A percentile compares a stretch with the other conserved stretches of the same genome.
These are phyloP conservation scores for Solanum rostratum DNA, from an alignment of 257 asterid species.

Conservation along the genomic window DNA sequence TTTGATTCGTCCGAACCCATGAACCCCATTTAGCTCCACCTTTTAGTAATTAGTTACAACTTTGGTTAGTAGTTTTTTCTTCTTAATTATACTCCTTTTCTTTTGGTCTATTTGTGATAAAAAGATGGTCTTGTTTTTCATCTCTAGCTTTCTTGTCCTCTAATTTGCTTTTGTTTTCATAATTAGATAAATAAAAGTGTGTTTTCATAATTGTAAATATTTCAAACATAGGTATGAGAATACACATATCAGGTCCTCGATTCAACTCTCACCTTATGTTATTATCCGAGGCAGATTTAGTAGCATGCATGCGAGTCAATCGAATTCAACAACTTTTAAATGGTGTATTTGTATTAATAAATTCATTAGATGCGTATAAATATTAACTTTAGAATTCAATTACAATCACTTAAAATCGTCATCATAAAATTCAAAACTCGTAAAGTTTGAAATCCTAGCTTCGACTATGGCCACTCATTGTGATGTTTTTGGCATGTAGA, in stretches of 20 bases:
- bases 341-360: not conserved
- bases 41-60: not conserved
- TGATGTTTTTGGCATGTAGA: constrained; percentile 5
- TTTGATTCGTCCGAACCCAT: no score
- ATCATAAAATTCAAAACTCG: not conserved
- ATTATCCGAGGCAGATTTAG: not conserved
- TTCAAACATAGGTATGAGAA: not conserved
- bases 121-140: not conserved
- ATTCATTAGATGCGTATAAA: not conserved
- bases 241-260: not conserved
- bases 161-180: not conserved
- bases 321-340: no score
- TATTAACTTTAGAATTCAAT: not conserved
- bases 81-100: not conserved
- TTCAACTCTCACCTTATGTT: not conserved
- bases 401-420: not conserved
- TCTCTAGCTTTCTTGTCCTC: not conserved
- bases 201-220: not conserved
- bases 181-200: not conserved
- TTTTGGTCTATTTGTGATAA: not conserved
- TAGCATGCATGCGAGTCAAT: not conserved
- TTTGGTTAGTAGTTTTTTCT: not conserved
- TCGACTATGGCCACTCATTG: not conserved
- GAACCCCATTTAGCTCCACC: no score
- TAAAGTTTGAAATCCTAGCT: not conserved